A percentile compares a stretch with the other conserved stretches of the same genome.
Conservation (phyloP, 2,329 filamentous ascomycete species). For the Hymenoscyphus occultus region DNA sequence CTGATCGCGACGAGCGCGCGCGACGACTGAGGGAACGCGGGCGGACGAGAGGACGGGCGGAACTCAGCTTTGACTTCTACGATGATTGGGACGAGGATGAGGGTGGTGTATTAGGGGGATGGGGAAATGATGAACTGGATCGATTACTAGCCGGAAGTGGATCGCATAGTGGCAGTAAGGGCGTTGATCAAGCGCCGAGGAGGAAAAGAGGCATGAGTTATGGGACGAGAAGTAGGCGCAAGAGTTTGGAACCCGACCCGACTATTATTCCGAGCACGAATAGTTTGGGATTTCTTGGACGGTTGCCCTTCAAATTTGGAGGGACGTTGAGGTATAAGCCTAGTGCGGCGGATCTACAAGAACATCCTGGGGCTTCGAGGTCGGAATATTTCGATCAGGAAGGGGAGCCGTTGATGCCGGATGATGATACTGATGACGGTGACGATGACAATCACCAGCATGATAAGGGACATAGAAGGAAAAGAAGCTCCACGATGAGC, state of each 20-base stretch:
- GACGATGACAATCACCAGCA: slow-evolving; percentile 14
- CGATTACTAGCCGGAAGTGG: slow-evolving; percentile 71
- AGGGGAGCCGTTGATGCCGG: slow-evolving; percentile 67
- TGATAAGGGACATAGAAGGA: slow-evolving; percentile 42
- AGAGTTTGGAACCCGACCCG: slow-evolving; percentile 63
- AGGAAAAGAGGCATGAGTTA: slow-evolving; percentile 87
- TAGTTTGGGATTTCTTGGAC: slow-evolving; percentile 78
- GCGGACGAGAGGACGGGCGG: slow-evolving; percentile 59
- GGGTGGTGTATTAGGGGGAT: slow-evolving; percentile 64
- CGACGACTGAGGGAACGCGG: slow-evolving; percentile 66
- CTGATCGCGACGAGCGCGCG: slow-evolving; percentile 70
- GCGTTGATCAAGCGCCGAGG: slow-evolving; percentile 61
- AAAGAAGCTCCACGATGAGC: slow-evolving; percentile 73
- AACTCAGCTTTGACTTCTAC: slow-evolving; percentile 94
- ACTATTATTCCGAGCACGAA: slow-evolving; percentile 88
- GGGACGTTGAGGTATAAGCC: slow-evolving; percentile 83
- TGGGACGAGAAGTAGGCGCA: slow-evolving; percentile 60
- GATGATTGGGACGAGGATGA: slow-evolving; percentile 80
- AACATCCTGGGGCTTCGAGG: slow-evolving; percentile 64
- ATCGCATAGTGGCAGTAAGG: slow-evolving; percentile 38
- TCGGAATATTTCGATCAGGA: slow-evolving; percentile 49
- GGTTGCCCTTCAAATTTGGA: slow-evolving; percentile 81
- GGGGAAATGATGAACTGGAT: slow-evolving; percentile 84
- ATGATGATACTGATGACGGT: slow-evolving; percentile 32
- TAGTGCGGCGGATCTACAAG: slow-evolving; percentile 84